These are phyloP conservation scores for Bipolaris oryzae DNA, from an alignment of 2,329 filamentous ascomycete species.

Conservation along the genomic window DNA sequence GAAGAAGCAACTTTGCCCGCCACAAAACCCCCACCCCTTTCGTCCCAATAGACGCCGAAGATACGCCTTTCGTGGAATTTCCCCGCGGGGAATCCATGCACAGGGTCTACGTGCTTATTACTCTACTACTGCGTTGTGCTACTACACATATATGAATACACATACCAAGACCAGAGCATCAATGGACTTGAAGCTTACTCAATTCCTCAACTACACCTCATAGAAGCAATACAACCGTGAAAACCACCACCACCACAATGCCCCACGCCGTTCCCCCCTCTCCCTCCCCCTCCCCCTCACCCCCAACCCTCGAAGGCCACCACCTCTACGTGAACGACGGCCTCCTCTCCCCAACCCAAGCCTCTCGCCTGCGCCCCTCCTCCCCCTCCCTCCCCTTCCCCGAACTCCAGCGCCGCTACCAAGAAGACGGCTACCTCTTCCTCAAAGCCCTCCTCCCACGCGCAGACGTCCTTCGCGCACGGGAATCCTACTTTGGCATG, in stretches of 20 bases:
- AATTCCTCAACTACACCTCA: neutral
- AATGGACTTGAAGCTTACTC: neutral
- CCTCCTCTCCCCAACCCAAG: conserved; percentile 53
- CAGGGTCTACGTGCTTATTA: neutral
- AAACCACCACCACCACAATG: conserved; percentile 25
- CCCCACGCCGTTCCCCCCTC: conserved; percentile 40
- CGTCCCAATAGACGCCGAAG: neutral
- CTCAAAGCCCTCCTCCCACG: conserved; percentile 62
- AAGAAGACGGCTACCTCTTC: conserved; percentile 61
- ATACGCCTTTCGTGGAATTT: neutral
- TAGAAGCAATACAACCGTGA: neutral
- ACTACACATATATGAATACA: too few species aligned
- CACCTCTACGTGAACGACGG: conserved; percentile 55
- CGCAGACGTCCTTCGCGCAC: conserved; percentile 58
- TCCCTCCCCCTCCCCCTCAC: neutral
- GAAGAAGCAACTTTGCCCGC: conserved; percentile 24
- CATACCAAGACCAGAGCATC: neutral
- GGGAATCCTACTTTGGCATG: conserved; percentile 60
- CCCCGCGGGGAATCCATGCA: neutral
- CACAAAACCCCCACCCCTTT: neutral
- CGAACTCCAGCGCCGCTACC: conserved; percentile 55
- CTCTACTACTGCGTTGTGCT: too few species aligned
- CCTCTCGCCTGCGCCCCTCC: conserved; percentile 53
- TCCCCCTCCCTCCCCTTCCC: conserved; percentile 54
- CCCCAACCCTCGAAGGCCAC: conserved; percentile 34